Percentiles rank a stretch among this genome's conserved stretches.
Evolutionary conservation across 129 eudicot genomes (phyloP).

Genomic region (Centella asiatica): DNA sequence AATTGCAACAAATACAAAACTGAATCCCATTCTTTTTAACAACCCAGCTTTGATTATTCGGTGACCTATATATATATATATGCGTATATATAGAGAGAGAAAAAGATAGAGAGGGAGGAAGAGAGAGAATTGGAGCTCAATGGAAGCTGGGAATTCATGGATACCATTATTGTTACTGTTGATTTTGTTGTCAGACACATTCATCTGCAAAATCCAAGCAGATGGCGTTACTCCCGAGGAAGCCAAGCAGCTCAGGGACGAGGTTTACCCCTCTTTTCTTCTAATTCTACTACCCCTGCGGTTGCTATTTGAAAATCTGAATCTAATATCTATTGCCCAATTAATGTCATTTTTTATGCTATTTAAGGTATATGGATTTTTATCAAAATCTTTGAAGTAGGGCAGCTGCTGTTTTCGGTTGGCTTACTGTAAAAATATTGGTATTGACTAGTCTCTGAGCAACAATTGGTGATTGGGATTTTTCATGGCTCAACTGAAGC

Average conservation of each 20-base stretch:
- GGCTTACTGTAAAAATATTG: too few species aligned
- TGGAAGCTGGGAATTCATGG: slow-evolving; percentile 17
- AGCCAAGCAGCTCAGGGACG: slow-evolving; percentile 79
- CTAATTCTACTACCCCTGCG: not conserved
- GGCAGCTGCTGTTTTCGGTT: too few species aligned
- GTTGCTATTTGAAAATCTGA: too few species aligned
- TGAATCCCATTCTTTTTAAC: not conserved
- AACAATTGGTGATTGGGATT: not conserved
- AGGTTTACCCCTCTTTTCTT: slow-evolving; percentile 30
- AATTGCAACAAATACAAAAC: not conserved
- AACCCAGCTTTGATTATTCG: not conserved
- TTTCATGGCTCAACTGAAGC: not conserved
- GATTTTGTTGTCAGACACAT: slow-evolving; percentile 17
- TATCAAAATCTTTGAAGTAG: too few species aligned
- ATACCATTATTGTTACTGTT: slow-evolving; percentile 6
- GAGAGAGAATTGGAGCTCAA: not conserved
- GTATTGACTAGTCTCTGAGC: not conserved
- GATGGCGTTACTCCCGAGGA: slow-evolving; percentile 77
- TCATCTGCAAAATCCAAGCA: slow-evolving; percentile 24
- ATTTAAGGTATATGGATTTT: too few species aligned
- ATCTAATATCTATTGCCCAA: too few species aligned
- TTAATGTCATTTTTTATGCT: too few species aligned
- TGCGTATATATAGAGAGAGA: too few species aligned
- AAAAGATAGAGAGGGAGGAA: not conserved
- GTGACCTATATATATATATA: not conserved